Evolutionary conservation across 192 early-diverging fungal species (phyloP), one percentile per base, ranked within the genome.

Genomic region (Gamsiella multidivaricata): DNA sequence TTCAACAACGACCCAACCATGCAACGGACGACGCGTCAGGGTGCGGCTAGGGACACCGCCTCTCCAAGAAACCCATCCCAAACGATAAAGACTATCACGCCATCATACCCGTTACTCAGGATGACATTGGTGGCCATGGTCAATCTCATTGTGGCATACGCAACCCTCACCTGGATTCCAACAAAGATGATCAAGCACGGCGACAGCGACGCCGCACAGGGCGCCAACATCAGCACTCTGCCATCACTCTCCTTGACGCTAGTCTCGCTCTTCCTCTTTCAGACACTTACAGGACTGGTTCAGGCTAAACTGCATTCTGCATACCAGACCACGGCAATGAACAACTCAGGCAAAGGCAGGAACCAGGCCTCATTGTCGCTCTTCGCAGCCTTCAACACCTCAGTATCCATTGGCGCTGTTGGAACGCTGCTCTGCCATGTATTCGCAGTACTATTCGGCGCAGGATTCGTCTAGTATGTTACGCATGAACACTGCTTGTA

Each of bases 401-500:
- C 74, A 15, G 69, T 78, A 11, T 17, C 46, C 7, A 64, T 69
- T 37, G 74, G 74, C 18, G 61, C 66, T 53, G 53, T 61, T 29
- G 66, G 74, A n/a, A 32, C 61, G 15, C 5, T 59, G 47, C 56
- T 78, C 20, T 78, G 66, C 46, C 74, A 78, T 29, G 3, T 64
- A 3, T 78, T 78, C 53, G 65, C 65, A 11, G 66, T 78, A 7
- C 74, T 78, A 22, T 78, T 78, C 59, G 74, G 74, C 1, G 65
- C 74, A 43, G 74, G 65, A 33, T 22, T 69, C 15, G 3, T 69
- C 15, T 22, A 78, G 74, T 78, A 64, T 11, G 74, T 52, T 14
- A 26, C 33, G n/a, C 32, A 17, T 10, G 45, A 46, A 46, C 5
- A 46, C 5, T 25, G 12, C 39, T 50, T 42, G 3, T 33, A 41